Evolutionary conservation across 2,329 filamentous ascomycete genomes (phyloP).

Genomic region (Fusarium anthophilum): DNA sequence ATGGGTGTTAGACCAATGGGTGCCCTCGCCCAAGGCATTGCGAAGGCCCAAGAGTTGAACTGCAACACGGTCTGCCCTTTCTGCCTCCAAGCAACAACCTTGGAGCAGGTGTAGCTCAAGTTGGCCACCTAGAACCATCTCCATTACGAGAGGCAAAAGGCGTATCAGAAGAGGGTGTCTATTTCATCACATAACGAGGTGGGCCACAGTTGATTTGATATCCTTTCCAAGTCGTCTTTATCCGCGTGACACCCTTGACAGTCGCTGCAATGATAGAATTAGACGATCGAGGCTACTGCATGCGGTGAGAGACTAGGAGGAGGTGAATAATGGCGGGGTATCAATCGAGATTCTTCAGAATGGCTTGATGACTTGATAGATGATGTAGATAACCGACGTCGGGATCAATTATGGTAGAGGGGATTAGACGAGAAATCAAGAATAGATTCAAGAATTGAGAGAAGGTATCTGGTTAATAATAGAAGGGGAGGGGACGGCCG

Average conservation of each 20-base stretch:
- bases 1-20: slow-evolving; percentile 47
- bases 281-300: slow-evolving; percentile 26
- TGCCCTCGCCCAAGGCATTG: slow-evolving; percentile 53
- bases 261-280: slow-evolving; percentile 7
- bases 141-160: slow-evolving; percentile 39
- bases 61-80: slow-evolving; percentile 60
- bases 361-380: slow-evolving; percentile 2
- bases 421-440: slow-evolving; percentile 13
- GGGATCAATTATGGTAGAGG: slow-evolving; percentile 10
- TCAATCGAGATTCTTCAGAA: slow-evolving; percentile 9
- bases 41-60: slow-evolving; percentile 60
- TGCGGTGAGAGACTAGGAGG: slow-evolving; percentile 27
- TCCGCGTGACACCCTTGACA: neutral
- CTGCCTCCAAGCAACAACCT: slow-evolving; percentile 65
- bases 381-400: slow-evolving; percentile 4
- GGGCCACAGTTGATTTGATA: slow-evolving; percentile 5
- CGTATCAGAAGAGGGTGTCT: slow-evolving; percentile 14
- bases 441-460: slow-evolving; percentile 17
- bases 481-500: slow-evolving; percentile 34
- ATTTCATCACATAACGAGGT: slow-evolving; percentile 34
- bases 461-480: slow-evolving; percentile 33
- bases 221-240: neutral
- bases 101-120: slow-evolving; percentile 54
- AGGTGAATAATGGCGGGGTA: slow-evolving; percentile 9
- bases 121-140: slow-evolving; percentile 43